Evolutionary conservation across 257 asterid genomes (phyloP).

Genomic region (Solanum lignicaule): DNA sequence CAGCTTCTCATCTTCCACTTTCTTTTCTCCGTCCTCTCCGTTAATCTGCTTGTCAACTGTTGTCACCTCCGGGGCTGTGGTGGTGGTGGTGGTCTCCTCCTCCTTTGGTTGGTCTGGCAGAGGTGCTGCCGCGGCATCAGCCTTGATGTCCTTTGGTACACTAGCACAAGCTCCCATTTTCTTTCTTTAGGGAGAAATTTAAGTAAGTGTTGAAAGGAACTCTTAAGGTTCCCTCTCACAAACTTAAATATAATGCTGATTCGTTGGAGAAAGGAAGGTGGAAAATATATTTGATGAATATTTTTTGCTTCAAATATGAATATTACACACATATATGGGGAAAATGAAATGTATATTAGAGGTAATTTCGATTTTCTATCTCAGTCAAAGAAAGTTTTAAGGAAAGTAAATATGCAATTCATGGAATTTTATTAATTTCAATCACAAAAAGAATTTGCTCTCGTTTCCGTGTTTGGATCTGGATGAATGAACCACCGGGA

Average conservation of each 20-base stretch:
- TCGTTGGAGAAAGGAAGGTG: constrained; percentile 14
- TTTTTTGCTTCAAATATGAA: background rate
- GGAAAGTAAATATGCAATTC: background rate
- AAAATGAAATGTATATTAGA: background rate
- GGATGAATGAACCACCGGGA: background rate
- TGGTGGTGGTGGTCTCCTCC: constrained; percentile 27
- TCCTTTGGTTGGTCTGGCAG: constrained; percentile 29
- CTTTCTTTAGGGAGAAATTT: background rate
- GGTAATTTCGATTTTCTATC: constrained; percentile 7
- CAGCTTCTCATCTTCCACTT: constrained; percentile 12
- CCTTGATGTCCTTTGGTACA: constrained; percentile 37
- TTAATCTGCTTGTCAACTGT: background rate
- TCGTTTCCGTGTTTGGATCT: background rate
- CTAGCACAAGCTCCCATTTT: constrained; percentile 56
- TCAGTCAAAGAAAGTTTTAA: constrained; percentile 5
- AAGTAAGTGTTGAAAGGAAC: background rate
- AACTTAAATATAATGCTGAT: background rate
- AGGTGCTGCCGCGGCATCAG: constrained; percentile 3
- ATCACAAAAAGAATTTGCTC: background rate
- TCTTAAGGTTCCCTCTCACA: background rate
- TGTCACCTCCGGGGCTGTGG: background rate
- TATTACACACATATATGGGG: background rate
- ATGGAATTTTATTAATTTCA: no score
- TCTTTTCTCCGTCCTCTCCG: background rate
- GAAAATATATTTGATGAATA: background rate